Conservation (phyloP, 352 stramenopile genomes). For the Phytophthora cryptogea region DNA sequence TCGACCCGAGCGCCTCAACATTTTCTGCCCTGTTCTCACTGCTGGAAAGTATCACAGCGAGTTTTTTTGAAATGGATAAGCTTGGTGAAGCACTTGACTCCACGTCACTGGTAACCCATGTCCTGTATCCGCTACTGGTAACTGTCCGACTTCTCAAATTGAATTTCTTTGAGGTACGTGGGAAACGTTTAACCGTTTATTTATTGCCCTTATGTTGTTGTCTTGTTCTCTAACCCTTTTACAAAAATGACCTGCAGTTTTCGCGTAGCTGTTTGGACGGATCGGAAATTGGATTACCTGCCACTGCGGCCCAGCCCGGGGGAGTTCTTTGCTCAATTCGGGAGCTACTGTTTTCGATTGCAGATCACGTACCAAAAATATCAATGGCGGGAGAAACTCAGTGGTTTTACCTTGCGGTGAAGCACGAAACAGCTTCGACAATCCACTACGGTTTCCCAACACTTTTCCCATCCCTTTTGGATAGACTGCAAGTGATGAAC, state of each 20-base stretch:
- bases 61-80: constrained; percentile 28
- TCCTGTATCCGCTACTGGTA: constrained; percentile 78
- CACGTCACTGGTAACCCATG: constrained; percentile 31
- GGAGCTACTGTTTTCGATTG: constrained; percentile 72
- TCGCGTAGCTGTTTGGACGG: constrained; percentile 68
- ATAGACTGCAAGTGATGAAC: constrained; percentile 84
- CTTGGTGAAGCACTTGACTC: constrained; percentile 21
- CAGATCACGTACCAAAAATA: constrained; percentile 47
- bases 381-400: constrained; percentile 40
- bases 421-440: constrained; percentile 74
- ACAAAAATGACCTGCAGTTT: constrained; percentile 43
- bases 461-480: constrained; percentile 79
- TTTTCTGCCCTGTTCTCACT: constrained; percentile 67
- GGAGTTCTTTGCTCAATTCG: constrained; percentile 61
- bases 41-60: constrained; percentile 42
- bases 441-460: constrained; percentile 85
- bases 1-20: constrained; percentile 76
- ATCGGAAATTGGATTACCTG: constrained; percentile 57
- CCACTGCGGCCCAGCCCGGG: constrained; percentile 37
- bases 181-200: neutral
- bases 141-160: constrained; percentile 79
- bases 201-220: neutral
- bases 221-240: constrained; percentile 5
- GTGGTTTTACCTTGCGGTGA: constrained; percentile 81
- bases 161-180: constrained; percentile 88